Base-by-base conservation (phyloP, 2,329 filamentous ascomycete genomes). In the Tolypocladium ovalisporum region DNA sequence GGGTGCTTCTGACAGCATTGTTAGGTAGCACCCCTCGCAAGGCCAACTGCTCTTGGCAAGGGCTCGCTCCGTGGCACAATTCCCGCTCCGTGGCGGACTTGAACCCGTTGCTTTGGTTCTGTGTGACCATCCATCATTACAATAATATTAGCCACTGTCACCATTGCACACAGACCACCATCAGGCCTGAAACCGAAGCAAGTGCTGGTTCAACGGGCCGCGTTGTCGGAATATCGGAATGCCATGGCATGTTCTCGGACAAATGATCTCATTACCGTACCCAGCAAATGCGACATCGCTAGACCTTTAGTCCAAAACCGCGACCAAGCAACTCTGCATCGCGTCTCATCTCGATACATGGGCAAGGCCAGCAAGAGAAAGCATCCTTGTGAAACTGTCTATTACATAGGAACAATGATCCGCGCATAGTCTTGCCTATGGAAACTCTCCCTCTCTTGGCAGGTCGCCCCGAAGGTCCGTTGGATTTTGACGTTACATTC, bases 1-100 rank as follows among this genome's bases (percentile, higher is more conserved):
- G 27, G 15, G 3, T 12, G 44, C 27, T 42, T 58, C 54, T 61
- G 54, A 52, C 56, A 61, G 47, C 36, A 40, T 27, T 37, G 27
- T 24, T 49, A 60, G 55, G 58, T 32, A 34, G 52, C 36, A 57
- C 52, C 58, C 36, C 60, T 71, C 69, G 69, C 70, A 72, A 72
- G 66, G 60, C 59, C 65, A 62, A 61, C 70, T 70, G 55, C 56
- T 68, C 65, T 69, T 64, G 68, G 70, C 63, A 69, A 68, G 63
- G 47, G 56, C 39, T 22, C 52, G 54, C 37, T 32, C 15, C 42
- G 53, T 36, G 29, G 29, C 47, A 51, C 29, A 19, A 34, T 19
- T 52, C 44, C 7, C 44, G 27, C 44, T n/a, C n/a, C 8, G 27
- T 27, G 3, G 27, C 17, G 19, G 27, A 7, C 13, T 29, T 52